phyloP scores from a whole-genome alignment of 306 rosid genomes.

The Pueraria montana region DNA sequence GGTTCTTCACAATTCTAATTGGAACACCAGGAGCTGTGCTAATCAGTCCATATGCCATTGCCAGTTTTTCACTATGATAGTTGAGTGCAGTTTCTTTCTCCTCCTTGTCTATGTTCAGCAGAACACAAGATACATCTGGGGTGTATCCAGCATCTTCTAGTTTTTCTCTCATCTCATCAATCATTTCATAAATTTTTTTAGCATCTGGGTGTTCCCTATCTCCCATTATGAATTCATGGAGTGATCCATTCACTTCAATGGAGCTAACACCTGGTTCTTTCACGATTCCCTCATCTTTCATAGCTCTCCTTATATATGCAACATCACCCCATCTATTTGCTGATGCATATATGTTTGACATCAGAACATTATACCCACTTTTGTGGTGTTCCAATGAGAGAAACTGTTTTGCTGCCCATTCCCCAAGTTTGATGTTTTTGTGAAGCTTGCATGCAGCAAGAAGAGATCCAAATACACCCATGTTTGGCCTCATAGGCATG shows the following conservation, averaged over 20 bases:
- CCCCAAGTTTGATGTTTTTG: conserved; percentile 60
- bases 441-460: conserved; percentile 73
- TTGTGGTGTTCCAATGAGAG: conserved; percentile 65
- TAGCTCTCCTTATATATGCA: conserved; percentile 57
- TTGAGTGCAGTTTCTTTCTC: conserved; percentile 65
- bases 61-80: conserved; percentile 76
- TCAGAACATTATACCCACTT: conserved; percentile 65
- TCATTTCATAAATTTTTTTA: conserved; percentile 60
- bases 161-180: conserved; percentile 64
- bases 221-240: conserved; percentile 72
- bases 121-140: conserved; percentile 61
- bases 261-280: conserved; percentile 74
- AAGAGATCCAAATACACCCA: conserved; percentile 66
- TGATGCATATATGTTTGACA: conserved; percentile 77
- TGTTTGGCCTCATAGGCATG: conserved; percentile 74
- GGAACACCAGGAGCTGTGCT: conserved; percentile 63
- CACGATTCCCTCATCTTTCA: conserved; percentile 61
- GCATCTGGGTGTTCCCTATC: conserved; percentile 61
- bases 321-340: conserved; percentile 70
- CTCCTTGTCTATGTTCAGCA: conserved; percentile 62
- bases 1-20: conserved; percentile 69
- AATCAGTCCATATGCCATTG: conserved; percentile 80
- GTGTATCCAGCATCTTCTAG: conserved; percentile 63
- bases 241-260: conserved; percentile 67
- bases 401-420: conserved; percentile 67